phyloP scores from a whole-genome alignment of 2,329 filamentous ascomycete species.

The Pyrenophora teres region DNA sequence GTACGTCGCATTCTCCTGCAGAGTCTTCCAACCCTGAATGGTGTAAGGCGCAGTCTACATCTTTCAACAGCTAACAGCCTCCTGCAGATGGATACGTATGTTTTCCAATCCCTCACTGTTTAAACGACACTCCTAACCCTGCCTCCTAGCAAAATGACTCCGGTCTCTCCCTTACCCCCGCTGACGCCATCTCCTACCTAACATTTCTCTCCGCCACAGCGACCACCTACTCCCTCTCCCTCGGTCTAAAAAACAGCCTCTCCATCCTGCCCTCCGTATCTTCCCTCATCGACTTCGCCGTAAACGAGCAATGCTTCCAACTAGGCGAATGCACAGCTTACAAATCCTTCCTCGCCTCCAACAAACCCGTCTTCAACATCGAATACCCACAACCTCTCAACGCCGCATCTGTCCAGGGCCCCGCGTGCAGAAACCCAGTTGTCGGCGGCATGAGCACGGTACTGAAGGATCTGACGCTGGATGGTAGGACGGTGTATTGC shows the following conservation, averaged over 20 bases:
- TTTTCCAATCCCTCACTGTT: neutral
- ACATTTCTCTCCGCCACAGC: conserved; percentile 8
- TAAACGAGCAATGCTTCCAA: conserved; percentile 41
- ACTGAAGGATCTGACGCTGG: conserved; percentile 66
- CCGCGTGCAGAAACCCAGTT: conserved; percentile 37
- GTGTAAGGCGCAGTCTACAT: no score
- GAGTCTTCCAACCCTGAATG: no score
- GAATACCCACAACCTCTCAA: conserved; percentile 46
- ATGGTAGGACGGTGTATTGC: conserved; percentile 65
- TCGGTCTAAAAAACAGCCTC: conserved; percentile 39
- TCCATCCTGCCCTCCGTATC: conserved; percentile 31
- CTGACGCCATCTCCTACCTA: conserved; percentile 18
- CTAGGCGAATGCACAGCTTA: conserved; percentile 32
- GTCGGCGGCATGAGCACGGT: conserved; percentile 62
- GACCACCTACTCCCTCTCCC: conserved; percentile 27
- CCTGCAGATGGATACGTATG: conserved; percentile 26
- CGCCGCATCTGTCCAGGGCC: conserved; percentile 46
- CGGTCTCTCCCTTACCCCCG: conserved; percentile 28
- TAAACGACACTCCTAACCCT: conserved; percentile 10
- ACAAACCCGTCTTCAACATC: conserved; percentile 43
- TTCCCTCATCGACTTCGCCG: conserved; percentile 34
- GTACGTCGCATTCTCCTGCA: no score
- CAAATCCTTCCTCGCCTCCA: conserved; percentile 29
- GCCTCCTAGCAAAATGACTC: conserved; percentile 37
- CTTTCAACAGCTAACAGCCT: no score